Conservation (phyloP, 75 land plant species). For the Azolla pinnata region DNA sequence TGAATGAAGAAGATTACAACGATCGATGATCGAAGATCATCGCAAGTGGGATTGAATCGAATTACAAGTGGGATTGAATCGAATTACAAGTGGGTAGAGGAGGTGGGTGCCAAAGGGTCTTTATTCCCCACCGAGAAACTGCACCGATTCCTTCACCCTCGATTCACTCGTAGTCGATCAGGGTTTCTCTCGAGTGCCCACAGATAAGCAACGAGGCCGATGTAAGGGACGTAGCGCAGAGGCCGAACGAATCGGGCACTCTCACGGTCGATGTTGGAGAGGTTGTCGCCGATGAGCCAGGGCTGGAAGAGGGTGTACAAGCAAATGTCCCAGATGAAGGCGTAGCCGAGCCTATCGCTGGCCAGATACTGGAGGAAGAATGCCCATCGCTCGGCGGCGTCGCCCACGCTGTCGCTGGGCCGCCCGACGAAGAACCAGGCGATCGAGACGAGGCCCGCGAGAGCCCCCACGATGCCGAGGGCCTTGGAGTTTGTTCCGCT, state of each 20-base stretch:
- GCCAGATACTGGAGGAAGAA: slow-evolving; percentile 51
- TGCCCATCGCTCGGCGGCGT: slow-evolving; percentile 56
- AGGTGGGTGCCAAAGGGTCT: no score
- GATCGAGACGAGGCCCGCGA: slow-evolving; percentile 45
- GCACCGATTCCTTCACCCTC: no score
- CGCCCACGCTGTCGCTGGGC: slow-evolving; percentile 55
- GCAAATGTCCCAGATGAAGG: slow-evolving; percentile 89
- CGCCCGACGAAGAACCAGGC: slow-evolving; percentile 67
- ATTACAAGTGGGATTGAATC: no score
- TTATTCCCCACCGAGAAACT: no score
- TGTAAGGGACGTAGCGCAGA: slow-evolving; percentile 64
- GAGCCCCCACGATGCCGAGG: slow-evolving; percentile 54
- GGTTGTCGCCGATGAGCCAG: slow-evolving; percentile 85
- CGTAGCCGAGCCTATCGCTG: slow-evolving; percentile 81
- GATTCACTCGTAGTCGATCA: no score
- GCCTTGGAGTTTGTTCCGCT: slow-evolving; percentile 34
- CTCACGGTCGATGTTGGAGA: slow-evolving; percentile 37
- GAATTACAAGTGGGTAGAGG: no score
- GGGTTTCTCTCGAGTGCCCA: no score
- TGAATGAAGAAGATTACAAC: no score
- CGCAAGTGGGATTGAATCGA: no score
- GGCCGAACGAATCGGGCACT: slow-evolving; percentile 32
- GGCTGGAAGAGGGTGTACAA: slow-evolving; percentile 78
- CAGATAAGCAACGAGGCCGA: slow-evolving; percentile 84
- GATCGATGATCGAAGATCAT: no score